Evolutionary conservation across 2,329 filamentous ascomycete genomes (phyloP), one percentile per base, ranked within the genome.

Genomic region (Cytospora schulzeri): DNA sequence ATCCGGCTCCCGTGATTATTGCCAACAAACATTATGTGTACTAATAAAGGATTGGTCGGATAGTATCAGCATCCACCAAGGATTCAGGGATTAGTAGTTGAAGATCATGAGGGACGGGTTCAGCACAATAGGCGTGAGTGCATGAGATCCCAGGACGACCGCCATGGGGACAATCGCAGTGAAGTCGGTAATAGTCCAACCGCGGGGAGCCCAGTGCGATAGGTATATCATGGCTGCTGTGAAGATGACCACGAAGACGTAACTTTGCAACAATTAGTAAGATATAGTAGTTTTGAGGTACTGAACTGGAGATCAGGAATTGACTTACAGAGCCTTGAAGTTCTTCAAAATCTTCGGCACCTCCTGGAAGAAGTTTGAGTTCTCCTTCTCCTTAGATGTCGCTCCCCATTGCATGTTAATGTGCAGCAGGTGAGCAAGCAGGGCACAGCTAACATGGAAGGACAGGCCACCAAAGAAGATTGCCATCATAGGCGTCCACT

Each of bases 41-140:
- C n/a, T 6, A 22, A 22, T 19, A 22, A 45, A n/a, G 41, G n/a
- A 17, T 19, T 29, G 17, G 38, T n/a, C 38, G 38, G 15, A 1
- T 12, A 31, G 8, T 6, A n/a, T 7, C 2, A 12, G 4, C 1
- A 24, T 24, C 1, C 7, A 60, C 19, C 24, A 15, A 6, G 22
- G 28, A 28, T 4, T 4, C n/a, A 60, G 1, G 11, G n/a, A 24
- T 71, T 78, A 86, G 76, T 80, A 86, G 24, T 80, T 84, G 69
- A 86, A 85, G 68, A 82, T 78, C 85, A 88, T 88, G 73, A 88
- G 73, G 60, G 83, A 83, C 11, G 85, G 85, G 69, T 88, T 88
- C 62, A 88, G 75, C 56, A 78, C 80, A 51, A 88, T 80, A 14
- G 85, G 85, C 54, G 87, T 73, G 52, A 86, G 73, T 68, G 86